Base-by-base conservation (phyloP, 2,329 filamentous ascomycete genomes). In the Pseudogymnoascus sp. region DNA sequence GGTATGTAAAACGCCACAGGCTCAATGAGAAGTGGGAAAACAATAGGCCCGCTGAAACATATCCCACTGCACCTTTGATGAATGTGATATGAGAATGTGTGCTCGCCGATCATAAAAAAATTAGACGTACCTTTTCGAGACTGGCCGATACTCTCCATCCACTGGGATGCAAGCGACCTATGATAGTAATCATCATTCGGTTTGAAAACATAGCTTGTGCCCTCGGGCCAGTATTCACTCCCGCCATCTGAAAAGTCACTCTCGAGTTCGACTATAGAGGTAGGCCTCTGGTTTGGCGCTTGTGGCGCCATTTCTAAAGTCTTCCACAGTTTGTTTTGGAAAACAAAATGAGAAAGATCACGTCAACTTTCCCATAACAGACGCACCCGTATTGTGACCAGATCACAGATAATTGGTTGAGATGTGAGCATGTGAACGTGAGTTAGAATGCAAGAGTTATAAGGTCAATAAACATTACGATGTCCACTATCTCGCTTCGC, bases 401-500 rank as follows among this genome's bases (percentile, higher is more conserved):
- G 33, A 54, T 54, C 47, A 54, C 25, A 12, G 35, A 54, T 9
- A 14, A 35, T 35, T 8, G 18, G 9, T 54, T 28, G 28, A 33
- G 47, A 54, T 54, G 47, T 54, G 30, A 54, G 28, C 47, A 54
- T 54, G 47, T 54, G 47, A 54, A 33, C 2, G 33, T 33, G 47
- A 35, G 28, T 54, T 33, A 20, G 28, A 54, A 33, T 12, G 28
- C 33, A 35, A 20, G 47, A 6, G 47, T 54, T 35, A 54, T 54
- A 54, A 54, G 47, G 47, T 14, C 47, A 54, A 7, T 54, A 33
- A 54, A 54, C 47, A 54, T 54, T 35, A 28, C 47, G 47, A 54
- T 54, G 33, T 54, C 47, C 47, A 54, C 47, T 33, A 54, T 54
- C 47, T 54, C 47, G 47, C 47, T 54, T 54, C 47, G 47, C n/a